phyloP scores from a whole-genome alignment of 306 rosid species.

The Dryas alaskensis region DNA sequence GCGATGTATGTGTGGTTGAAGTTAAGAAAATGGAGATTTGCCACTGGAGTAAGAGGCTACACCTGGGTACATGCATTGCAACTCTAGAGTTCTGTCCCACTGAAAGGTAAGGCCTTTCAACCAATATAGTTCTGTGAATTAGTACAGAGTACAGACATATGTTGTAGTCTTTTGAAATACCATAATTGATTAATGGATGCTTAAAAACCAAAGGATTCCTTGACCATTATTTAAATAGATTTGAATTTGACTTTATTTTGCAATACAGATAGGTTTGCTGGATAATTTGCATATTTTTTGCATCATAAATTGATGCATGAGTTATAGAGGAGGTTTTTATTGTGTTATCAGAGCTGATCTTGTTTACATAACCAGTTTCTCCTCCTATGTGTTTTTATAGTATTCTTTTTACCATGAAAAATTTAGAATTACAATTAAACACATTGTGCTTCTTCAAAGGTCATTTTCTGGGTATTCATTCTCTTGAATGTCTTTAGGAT shows the following conservation, averaged over 20 bases:
- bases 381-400: not conserved
- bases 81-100: conserved; percentile 78
- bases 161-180: not conserved
- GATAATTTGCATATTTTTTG: not conserved
- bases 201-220: not conserved
- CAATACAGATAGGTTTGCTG: not conserved
- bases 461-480: not conserved
- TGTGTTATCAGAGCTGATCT: not conserved
- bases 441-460: not conserved
- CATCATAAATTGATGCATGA: not conserved
- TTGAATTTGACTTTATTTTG: not conserved
- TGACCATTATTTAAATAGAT: not conserved
- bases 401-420: not conserved
- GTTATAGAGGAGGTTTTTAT: not conserved
- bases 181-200: not conserved
- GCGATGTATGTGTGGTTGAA: conserved; percentile 80
- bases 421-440: not conserved
- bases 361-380: not conserved
- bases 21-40: conserved; percentile 85
- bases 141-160: not conserved
- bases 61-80: conserved; percentile 74
- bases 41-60: conserved; percentile 87
- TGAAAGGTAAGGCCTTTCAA: conserved; percentile 58
- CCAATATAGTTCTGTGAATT: not conserved
- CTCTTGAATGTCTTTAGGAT: not conserved